Evolutionary conservation across 2,329 filamentous ascomycete genomes (phyloP).

Genomic region (Mariannaea sp.): DNA sequence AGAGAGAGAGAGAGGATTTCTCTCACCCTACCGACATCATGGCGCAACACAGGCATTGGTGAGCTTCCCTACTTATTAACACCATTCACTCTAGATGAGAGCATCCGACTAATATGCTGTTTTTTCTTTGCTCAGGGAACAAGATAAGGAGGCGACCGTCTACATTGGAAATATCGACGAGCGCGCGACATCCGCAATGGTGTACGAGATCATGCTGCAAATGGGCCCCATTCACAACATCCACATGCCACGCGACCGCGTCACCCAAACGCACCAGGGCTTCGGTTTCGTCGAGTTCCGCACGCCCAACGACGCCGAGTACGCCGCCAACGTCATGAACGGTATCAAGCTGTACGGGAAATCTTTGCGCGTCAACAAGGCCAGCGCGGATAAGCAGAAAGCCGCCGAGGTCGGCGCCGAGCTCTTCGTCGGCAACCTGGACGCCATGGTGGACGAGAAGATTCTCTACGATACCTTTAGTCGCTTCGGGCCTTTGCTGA

Average conservation of each 20-base stretch:
- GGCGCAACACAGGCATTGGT: constrained; percentile 77
- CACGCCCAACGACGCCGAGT: constrained; percentile 93
- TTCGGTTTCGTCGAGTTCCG: constrained; percentile 99
- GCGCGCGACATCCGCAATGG: constrained; percentile 83
- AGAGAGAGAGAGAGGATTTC: too few relatives aligned
- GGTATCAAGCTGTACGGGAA: constrained; percentile 92
- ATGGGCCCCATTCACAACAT: constrained; percentile 97
- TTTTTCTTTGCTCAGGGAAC: constrained; percentile 71
- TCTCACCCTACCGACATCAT: constrained; percentile 52
- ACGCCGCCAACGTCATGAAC: constrained; percentile 96
- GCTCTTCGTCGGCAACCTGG: constrained; percentile 94
- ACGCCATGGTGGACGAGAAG: constrained; percentile 93
- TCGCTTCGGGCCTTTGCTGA: constrained; percentile 84
- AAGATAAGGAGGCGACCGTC: constrained; percentile 97
- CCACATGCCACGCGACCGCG: constrained; percentile 96
- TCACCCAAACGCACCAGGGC: constrained; percentile 94
- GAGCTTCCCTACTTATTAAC: constrained; percentile 35
- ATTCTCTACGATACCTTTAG: constrained; percentile 92
- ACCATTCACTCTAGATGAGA: not conserved
- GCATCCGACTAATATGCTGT: constrained; percentile 23
- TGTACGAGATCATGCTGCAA: constrained; percentile 99
- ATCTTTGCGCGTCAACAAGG: constrained; percentile 95
- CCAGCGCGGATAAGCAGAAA: constrained; percentile 89
- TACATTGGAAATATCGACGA: constrained; percentile 99
- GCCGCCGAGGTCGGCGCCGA: constrained; percentile 93